Evolutionary conservation across 495 filamentous ascomycete genomes (phyloP).

Genomic region (Jackrogersella minutella): DNA sequence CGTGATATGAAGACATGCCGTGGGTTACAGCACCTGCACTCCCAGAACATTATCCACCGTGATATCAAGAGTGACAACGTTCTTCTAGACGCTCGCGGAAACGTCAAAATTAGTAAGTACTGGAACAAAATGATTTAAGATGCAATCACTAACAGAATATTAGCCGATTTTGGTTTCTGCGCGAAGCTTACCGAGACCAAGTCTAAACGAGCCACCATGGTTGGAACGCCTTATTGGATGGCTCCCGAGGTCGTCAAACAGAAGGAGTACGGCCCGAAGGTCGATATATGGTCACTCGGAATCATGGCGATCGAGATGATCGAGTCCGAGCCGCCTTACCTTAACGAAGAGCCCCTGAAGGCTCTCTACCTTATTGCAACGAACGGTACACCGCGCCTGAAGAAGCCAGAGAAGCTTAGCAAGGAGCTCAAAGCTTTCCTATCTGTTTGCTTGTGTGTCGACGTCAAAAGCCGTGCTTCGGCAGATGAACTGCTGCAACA

Average conservation of each 20-base stretch:
- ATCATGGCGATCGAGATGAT: constrained; percentile 99
- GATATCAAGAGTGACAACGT: constrained; percentile 99
- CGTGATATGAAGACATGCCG: constrained; percentile 78
- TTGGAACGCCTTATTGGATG: constrained; percentile 99
- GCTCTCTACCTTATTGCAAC: constrained; percentile 97
- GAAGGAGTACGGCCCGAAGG: constrained; percentile 97
- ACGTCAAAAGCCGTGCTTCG: constrained; percentile 92
- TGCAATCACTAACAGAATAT: constrained; percentile 44
- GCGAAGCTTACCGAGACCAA: constrained; percentile 97
- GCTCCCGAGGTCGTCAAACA: constrained; percentile 99
- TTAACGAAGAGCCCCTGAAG: constrained; percentile 98
- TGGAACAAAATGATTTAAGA: neutral
- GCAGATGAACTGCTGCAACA: constrained; percentile 85
- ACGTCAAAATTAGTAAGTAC: constrained; percentile 95
- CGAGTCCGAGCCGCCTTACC: constrained; percentile 95
- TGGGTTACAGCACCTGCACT: constrained; percentile 91
- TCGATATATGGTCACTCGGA: constrained; percentile 98
- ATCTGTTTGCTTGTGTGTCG: constrained; percentile 93
- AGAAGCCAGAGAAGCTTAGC: constrained; percentile 96
- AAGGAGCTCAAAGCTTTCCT: constrained; percentile 97
- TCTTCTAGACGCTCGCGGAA: constrained; percentile 87
- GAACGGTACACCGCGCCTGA: constrained; percentile 93
- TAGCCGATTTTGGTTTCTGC: constrained; percentile 98
- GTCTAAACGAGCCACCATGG: constrained; percentile 98
- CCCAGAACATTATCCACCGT: constrained; percentile 96